These are phyloP conservation scores for Marasmius sp. DNA, from an alignment of 1,284 basidiomycete genomes.

Conservation along the genomic window DNA sequence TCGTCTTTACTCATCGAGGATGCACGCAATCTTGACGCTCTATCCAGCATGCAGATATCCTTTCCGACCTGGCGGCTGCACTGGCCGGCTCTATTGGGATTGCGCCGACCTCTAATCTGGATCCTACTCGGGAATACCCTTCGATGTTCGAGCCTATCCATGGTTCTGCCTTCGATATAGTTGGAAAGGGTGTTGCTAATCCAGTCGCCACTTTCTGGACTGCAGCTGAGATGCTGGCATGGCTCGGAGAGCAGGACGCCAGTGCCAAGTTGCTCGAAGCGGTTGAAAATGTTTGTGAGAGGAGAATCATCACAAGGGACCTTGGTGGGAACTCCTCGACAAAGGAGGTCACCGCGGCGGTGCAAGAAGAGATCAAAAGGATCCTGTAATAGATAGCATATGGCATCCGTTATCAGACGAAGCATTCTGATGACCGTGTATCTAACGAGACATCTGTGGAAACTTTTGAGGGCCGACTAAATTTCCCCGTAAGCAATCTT, in stretches of 20 bases:
- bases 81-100: constrained; percentile 60
- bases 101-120: constrained; percentile 55
- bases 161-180: constrained; percentile 74
- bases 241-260: constrained; percentile 51
- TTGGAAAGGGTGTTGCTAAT: constrained; percentile 74
- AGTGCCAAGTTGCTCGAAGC: constrained; percentile 48
- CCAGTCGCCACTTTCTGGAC: constrained; percentile 71
- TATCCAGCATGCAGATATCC: constrained; percentile 25
- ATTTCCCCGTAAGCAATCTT: constrained; percentile 57
- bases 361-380: constrained; percentile 8
- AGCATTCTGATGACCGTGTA: not conserved
- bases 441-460: not conserved
- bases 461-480: not conserved
- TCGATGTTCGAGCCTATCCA: constrained; percentile 51
- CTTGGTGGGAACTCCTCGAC: constrained; percentile 13
- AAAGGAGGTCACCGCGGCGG: constrained; percentile 12
- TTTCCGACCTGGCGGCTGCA: constrained; percentile 56
- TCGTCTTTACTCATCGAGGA: not conserved
- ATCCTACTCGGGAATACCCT: constrained; percentile 39
- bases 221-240: constrained; percentile 54
- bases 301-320: constrained; percentile 14
- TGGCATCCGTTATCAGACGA: too few species aligned
- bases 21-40: too few species aligned
- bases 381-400: not conserved
- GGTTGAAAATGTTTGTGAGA: constrained; percentile 40